Evolutionary conservation across 345 rosid species (phyloP).

Genomic region (Melaleuca alternifolia): DNA sequence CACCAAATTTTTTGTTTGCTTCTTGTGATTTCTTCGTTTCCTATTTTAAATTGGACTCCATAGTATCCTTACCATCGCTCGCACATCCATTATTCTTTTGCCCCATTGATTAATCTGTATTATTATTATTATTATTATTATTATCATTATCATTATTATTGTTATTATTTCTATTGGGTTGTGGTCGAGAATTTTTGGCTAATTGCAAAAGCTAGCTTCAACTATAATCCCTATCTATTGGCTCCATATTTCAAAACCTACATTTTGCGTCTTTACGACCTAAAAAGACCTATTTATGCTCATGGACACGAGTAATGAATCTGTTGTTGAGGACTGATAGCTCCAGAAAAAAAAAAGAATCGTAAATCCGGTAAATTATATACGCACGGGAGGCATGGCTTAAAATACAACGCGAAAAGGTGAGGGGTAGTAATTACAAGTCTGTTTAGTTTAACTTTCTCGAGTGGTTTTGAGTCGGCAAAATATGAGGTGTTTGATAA

Average conservation of each 20-base stretch:
- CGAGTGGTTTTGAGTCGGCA: no score
- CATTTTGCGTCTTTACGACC: not conserved
- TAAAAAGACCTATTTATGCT: not conserved
- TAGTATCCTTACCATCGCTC: not conserved
- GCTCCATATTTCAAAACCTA: not conserved
- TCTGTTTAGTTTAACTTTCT: no score
- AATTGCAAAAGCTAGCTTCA: not conserved
- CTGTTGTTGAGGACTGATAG: not conserved
- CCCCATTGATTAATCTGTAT: not conserved
- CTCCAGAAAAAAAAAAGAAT: not conserved
- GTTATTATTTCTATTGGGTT: not conserved
- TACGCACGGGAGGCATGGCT: fast-evolving
- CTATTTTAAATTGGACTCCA: not conserved
- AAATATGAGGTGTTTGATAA: no score
- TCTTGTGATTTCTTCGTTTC: not conserved
- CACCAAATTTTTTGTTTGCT: slow-evolving; percentile 14
- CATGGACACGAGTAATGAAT: not conserved
- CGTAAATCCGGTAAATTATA: not conserved
- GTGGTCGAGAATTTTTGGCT: not conserved
- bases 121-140: not conserved
- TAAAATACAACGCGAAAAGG: not conserved
- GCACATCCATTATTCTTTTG: not conserved
- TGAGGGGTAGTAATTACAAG: not conserved
- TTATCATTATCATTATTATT: not conserved
- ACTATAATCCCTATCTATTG: not conserved